A percentile compares a stretch with the other conserved stretches of the same genome.
Evolutionary conservation across 2,329 filamentous ascomycete genomes (phyloP).

Genomic region (Basipetospora sp.): DNA sequence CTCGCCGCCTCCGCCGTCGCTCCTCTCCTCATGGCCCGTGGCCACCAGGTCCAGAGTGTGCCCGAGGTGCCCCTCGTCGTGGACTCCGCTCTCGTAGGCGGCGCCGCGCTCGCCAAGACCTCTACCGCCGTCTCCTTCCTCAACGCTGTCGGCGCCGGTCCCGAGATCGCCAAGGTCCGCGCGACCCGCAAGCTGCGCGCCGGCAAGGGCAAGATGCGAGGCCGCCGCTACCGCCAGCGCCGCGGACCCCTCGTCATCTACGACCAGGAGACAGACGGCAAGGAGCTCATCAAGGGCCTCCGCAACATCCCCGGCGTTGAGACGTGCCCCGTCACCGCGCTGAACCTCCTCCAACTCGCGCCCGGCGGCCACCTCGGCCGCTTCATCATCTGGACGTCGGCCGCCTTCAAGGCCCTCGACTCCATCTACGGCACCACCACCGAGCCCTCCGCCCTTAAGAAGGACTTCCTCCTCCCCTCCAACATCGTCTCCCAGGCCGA

Average conservation of each 20-base stretch:
- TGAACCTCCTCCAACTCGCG: conserved; percentile 98
- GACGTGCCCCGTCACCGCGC: conserved; percentile 80
- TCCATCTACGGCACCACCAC: conserved; percentile 92
- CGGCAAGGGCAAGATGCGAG: conserved; percentile 97
- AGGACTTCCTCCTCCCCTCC: conserved; percentile 93
- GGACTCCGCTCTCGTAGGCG: conserved; percentile 77
- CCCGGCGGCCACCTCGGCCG: conserved; percentile 97
- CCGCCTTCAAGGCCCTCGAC: conserved; percentile 92
- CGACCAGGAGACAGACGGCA: conserved; percentile 88
- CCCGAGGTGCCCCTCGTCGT: conserved; percentile 95
- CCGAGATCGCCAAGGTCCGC: conserved; percentile 91
- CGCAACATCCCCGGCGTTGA: conserved; percentile 98
- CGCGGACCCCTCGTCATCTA: conserved; percentile 96
- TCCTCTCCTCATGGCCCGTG: conserved; percentile 88
- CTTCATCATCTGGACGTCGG: conserved; percentile 97
- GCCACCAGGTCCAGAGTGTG: conserved; percentile 83
- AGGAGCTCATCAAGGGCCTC: conserved; percentile 85
- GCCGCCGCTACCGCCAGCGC: conserved; percentile 91
- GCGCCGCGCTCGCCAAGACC: conserved; percentile 71
- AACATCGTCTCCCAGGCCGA: conserved; percentile 90
- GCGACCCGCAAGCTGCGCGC: conserved; percentile 91
- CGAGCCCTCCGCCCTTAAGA: conserved; percentile 81
- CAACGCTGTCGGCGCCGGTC: conserved; percentile 76
- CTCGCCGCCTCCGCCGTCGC: conserved; percentile 91
- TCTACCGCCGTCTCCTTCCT: conserved; percentile 73